These are phyloP conservation scores for Smallanthus sonchifolius DNA, from an alignment of 129 eudicot species.

Conservation along the genomic window DNA sequence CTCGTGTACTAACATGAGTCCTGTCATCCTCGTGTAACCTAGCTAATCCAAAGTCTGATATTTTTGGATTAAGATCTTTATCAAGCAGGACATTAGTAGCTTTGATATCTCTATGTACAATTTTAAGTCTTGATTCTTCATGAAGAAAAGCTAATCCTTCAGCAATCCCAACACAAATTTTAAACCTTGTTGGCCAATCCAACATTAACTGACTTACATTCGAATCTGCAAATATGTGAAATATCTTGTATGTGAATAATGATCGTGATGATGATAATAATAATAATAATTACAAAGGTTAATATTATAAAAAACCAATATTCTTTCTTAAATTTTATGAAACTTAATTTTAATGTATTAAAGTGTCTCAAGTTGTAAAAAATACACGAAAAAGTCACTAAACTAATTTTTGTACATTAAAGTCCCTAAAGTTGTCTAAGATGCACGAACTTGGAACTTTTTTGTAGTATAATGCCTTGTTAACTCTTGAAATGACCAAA, in stretches of 20 bases:
- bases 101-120: slow-evolving; percentile 57
- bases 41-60: slow-evolving; percentile 57
- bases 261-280: neutral
- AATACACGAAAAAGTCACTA: too few species aligned
- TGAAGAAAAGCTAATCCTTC: slow-evolving; percentile 54
- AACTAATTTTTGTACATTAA: too few species aligned
- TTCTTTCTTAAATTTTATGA: too few species aligned
- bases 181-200: slow-evolving; percentile 46
- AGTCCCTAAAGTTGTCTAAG: too few species aligned
- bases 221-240: slow-evolving; percentile 18
- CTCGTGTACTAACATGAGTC: slow-evolving; percentile 47
- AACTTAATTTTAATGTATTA: too few species aligned
- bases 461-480: too few species aligned
- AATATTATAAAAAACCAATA: too few species aligned
- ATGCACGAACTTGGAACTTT: too few species aligned
- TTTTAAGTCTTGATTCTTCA: slow-evolving; percentile 47
- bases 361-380: too few species aligned
- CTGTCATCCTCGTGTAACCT: slow-evolving; percentile 51
- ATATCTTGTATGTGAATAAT: neutral
- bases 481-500: too few species aligned
- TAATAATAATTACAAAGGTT: neutral
- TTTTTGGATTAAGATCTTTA: slow-evolving; percentile 47
- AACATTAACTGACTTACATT: slow-evolving; percentile 17
- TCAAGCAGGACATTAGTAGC: slow-evolving; percentile 54
- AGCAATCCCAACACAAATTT: slow-evolving; percentile 51